A percentile compares a stretch with the other conserved stretches of the same genome.
Conservation (phyloP, 2,329 filamentous ascomycete species). For the Zasmidium citrigriseum region DNA sequence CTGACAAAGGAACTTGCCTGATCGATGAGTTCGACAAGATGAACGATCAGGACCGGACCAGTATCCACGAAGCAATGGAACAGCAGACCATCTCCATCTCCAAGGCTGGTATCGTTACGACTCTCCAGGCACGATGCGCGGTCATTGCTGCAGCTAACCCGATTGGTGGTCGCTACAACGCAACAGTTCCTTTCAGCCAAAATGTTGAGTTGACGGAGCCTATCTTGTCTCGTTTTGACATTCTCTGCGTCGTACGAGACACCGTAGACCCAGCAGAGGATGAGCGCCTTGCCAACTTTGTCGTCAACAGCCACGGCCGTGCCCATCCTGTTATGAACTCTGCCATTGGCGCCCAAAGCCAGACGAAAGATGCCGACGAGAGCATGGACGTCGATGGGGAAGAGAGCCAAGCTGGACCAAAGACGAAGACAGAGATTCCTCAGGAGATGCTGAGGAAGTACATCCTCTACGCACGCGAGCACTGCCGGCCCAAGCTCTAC, state of each 20-base stretch:
- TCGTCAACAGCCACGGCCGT: conserved; percentile 89
- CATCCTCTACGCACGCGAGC: conserved; percentile 90
- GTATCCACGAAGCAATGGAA: conserved; percentile 99
- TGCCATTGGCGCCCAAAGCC: conserved; percentile 30
- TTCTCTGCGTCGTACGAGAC: conserved; percentile 92
- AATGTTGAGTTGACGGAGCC: conserved; percentile 97
- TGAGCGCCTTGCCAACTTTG: conserved; percentile 89
- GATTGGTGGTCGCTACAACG: conserved; percentile 94
- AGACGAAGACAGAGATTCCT: conserved; percentile 71
- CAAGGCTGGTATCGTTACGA: conserved; percentile 97
- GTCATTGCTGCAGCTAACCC: conserved; percentile 97
- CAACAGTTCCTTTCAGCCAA: conserved; percentile 89
- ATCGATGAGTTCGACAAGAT: conserved; percentile 99
- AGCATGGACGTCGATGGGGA: conserved; percentile 62
- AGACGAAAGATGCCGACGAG: conserved; percentile 49
- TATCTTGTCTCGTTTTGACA: conserved; percentile 96
- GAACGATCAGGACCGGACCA: conserved; percentile 98
- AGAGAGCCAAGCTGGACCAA: conserved; percentile 43
- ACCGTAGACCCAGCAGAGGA: conserved; percentile 91
- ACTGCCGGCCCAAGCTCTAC: conserved; percentile 87
- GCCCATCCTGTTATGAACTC: conserved; percentile 68
- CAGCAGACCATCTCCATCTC: conserved; percentile 99
- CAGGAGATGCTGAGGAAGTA: conserved; percentile 94
- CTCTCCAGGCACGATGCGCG: conserved; percentile 90
- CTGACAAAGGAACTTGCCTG: conserved; percentile 89